Percentiles rank a stretch among this genome's conserved stretches.
These are phyloP conservation scores for Chaetothyriales sp. DNA, from an alignment of 2,329 filamentous ascomycete genomes.

Conservation along the genomic window DNA sequence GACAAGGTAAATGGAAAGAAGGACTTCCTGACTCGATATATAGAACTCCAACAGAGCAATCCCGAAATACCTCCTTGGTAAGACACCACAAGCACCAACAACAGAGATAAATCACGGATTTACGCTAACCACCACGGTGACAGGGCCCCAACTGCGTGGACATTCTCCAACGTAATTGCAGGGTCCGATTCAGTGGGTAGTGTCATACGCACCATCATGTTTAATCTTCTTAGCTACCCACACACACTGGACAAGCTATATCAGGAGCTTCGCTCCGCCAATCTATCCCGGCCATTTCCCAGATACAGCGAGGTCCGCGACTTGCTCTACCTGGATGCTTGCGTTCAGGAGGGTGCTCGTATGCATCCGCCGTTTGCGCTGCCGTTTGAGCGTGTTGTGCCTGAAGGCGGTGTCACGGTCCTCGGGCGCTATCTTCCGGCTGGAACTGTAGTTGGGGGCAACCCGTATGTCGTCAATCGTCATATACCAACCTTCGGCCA, in stretches of 20 bases:
- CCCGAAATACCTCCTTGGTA: not conserved
- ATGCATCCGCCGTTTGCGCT: conserved; percentile 18
- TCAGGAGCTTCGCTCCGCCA: not conserved
- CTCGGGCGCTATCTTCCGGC: conserved; percentile 54
- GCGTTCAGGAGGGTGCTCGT: conserved; percentile 12
- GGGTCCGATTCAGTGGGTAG: conserved; percentile 70
- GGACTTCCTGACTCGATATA: conserved; percentile 18
- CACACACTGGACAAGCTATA: not conserved
- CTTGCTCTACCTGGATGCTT: conserved; percentile 23
- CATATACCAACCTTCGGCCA: conserved; percentile 50
- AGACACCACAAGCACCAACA: not conserved
- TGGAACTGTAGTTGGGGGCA: conserved; percentile 60
- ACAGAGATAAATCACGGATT: not conserved
- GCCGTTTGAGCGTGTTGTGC: conserved; percentile 47
- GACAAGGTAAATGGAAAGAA: no score
- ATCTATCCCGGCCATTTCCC: not conserved
- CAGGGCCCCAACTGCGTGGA: not conserved
- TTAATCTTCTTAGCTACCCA: conserved; percentile 55
- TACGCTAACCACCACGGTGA: not conserved
- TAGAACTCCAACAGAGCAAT: conserved; percentile 10
- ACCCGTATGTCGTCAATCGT: conserved; percentile 59
- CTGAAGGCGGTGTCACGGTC: conserved; percentile 45
- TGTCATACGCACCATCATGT: conserved; percentile 55
- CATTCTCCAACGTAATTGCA: conserved; percentile 34
- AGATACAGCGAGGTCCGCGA: conserved; percentile 22